Evolutionary conservation across 2,329 filamentous ascomycete genomes (phyloP).

Genomic region (Mollisia scopiformis): DNA sequence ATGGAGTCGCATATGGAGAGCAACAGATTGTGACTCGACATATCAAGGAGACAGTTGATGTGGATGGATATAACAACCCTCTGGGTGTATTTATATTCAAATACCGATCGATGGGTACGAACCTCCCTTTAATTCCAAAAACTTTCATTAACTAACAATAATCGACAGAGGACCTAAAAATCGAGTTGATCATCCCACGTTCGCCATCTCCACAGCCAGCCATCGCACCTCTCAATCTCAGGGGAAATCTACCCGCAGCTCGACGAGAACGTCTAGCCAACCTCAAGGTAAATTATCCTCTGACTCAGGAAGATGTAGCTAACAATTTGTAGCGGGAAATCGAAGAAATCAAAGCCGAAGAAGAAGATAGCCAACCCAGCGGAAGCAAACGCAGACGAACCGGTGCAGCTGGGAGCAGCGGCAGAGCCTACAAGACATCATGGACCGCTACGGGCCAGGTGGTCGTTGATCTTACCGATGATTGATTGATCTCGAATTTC

Average conservation of each 20-base stretch:
- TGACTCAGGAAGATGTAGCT: background rate
- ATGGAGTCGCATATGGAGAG: conserved; percentile 18
- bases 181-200: conserved; percentile 27
- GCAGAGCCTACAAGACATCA: conserved; percentile 22
- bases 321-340: conserved; percentile 22
- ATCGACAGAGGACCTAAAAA: conserved; percentile 20
- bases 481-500: conserved; percentile 16
- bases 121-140: background rate
- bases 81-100: conserved; percentile 25
- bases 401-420: conserved; percentile 7
- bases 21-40: conserved; percentile 5
- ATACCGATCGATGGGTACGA: conserved; percentile 22
- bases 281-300: conserved; percentile 29
- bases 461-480: conserved; percentile 29
- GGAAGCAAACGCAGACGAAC: conserved; percentile 11
- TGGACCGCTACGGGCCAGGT: conserved; percentile 6
- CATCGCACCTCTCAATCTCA: background rate
- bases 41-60: conserved; percentile 7
- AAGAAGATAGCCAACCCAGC: conserved; percentile 1
- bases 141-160: background rate
- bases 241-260: background rate
- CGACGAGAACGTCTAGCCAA: conserved; percentile 18
- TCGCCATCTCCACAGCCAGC: conserved; percentile 20
- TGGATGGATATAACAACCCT: conserved; percentile 13
- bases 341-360: conserved; percentile 24